Evolutionary conservation across 306 rosid genomes (phyloP), one percentile per base, ranked within the genome.

Genomic region (Quercus robur): DNA sequence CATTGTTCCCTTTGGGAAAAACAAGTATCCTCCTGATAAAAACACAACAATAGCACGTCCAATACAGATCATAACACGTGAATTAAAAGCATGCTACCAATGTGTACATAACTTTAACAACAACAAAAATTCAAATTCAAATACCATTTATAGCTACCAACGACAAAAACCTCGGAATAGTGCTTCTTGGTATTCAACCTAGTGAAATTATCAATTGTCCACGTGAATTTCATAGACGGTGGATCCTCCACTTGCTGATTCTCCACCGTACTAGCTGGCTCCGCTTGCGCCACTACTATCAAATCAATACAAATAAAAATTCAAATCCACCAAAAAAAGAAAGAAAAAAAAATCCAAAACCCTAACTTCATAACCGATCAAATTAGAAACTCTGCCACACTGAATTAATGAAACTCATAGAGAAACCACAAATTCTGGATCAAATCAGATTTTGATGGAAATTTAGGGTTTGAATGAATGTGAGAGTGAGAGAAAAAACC

Each of bases 1-100:
- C 98, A 79, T 94, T 94, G 91, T 94, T 94, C 81, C 98, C 98
- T 81, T 94, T 94, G 19, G 98, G 97, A 80, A 94, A 94, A 14
- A 88, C 70, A 33, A 84, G 75, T 74, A 90, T 82, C 77, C 91
- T 81, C 98, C 97, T 93, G 83, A 80, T 18, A 28, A 83, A 77
- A 81, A 77, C 76, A 75, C 14, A 49, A 23, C 74, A 23, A 73
- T 70, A 69, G 68, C 67, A 76, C 80, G 52, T 64, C 80, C 72
- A 70, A 76, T 30, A 14, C 69, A 58, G 5, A 71, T 63, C 61
- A 71, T 28, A 61, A 56, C 64, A 35, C 5, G 64, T 23, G 17
- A 20, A 77, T 56, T 15, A 75, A 52, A 18, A 41, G 31, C 14
- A 46, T 6, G 7, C 33, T 18, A 30, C 14, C 3, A 18, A 35